phyloP scores from a whole-genome alignment of 768 basidiomycete species.

The Termitomyces sp. region DNA sequence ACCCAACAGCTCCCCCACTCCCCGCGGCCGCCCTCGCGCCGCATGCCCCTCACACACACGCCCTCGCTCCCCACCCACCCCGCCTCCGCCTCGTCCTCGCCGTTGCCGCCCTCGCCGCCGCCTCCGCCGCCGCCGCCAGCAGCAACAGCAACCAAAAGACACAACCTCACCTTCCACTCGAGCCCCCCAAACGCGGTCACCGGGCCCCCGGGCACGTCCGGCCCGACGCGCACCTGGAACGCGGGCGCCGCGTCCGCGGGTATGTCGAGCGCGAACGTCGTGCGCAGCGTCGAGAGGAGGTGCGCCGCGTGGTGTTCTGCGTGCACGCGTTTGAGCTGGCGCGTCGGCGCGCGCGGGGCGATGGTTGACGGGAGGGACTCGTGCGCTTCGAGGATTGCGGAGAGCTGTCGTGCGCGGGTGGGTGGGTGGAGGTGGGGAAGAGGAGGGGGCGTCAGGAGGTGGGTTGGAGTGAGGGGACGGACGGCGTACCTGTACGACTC shows the following conservation, averaged over 20 bases:
- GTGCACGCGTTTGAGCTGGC: constrained; percentile 67
- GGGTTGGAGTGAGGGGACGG: not conserved
- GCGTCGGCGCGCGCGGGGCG: constrained; percentile 38
- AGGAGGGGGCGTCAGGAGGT: not conserved
- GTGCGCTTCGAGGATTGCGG: constrained; percentile 85
- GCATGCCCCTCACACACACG: constrained; percentile 47
- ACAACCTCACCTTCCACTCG: constrained; percentile 85
- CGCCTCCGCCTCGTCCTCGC: constrained; percentile 28
- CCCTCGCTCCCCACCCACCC: constrained; percentile 43
- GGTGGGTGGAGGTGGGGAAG: not conserved
- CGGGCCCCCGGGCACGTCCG: constrained; percentile 14
- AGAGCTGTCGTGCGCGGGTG: too few species aligned
- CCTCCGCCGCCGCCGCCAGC: constrained; percentile 33
- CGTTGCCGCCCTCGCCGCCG: constrained; percentile 36
- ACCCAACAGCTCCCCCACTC: constrained; percentile 72
- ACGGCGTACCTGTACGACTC: constrained; percentile 75
- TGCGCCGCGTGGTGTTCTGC: constrained; percentile 84
- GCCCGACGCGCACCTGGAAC: constrained; percentile 62
- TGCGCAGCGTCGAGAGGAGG: constrained; percentile 64
- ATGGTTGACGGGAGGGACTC: constrained; percentile 71
- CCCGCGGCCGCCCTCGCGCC: constrained; percentile 53
- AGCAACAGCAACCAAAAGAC: constrained; percentile 77
- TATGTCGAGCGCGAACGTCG: constrained; percentile 87
- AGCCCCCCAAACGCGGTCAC: constrained; percentile 57
- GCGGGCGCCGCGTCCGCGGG: constrained; percentile 88